A percentile compares a stretch with the other conserved stretches of the same genome.
These are phyloP conservation scores for Knufia fluminis DNA, from an alignment of 2,329 filamentous ascomycete species.

Conservation along the genomic window DNA sequence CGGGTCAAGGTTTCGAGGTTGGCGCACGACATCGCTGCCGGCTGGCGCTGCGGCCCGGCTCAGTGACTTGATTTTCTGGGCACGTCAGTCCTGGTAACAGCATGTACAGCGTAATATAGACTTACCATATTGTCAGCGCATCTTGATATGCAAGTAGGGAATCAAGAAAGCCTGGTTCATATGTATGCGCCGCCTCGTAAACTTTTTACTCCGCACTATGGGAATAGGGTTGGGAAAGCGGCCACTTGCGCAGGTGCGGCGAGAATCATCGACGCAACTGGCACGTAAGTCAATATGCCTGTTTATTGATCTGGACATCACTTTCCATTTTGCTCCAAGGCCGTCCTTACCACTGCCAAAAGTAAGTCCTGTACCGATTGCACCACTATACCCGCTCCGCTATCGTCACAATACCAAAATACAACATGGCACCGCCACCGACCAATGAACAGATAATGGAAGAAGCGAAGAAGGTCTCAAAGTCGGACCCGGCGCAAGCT, in stretches of 20 bases:
- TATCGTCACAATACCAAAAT: too few species aligned
- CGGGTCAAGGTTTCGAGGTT: slow-evolving; percentile 58
- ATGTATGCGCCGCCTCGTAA: neutral
- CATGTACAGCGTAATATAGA: neutral
- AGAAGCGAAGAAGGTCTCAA: slow-evolving; percentile 77
- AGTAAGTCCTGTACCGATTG: too few species aligned
- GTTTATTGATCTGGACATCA: neutral
- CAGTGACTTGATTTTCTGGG: slow-evolving; percentile 49
- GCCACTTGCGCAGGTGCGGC: slow-evolving; percentile 5
- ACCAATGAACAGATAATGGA: slow-evolving; percentile 60
- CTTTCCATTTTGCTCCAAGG: neutral
- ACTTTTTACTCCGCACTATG: slow-evolving; percentile 6
- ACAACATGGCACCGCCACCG: slow-evolving; percentile 38
- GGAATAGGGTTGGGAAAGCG: neutral
- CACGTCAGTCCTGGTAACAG: neutral
- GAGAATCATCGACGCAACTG: neutral
- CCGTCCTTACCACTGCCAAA: too few species aligned
- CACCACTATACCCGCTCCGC: too few species aligned
- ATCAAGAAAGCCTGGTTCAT: neutral
- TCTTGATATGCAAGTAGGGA: neutral
- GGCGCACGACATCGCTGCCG: slow-evolving; percentile 36
- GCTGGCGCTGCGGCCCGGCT: slow-evolving; percentile 39
- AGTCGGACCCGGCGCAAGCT: slow-evolving; percentile 72
- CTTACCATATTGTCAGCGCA: neutral
- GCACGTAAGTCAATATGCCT: slow-evolving; percentile 4